phyloP scores from a whole-genome alignment of 2,329 filamentous ascomycete genomes.

The Falciphora oryzae region DNA sequence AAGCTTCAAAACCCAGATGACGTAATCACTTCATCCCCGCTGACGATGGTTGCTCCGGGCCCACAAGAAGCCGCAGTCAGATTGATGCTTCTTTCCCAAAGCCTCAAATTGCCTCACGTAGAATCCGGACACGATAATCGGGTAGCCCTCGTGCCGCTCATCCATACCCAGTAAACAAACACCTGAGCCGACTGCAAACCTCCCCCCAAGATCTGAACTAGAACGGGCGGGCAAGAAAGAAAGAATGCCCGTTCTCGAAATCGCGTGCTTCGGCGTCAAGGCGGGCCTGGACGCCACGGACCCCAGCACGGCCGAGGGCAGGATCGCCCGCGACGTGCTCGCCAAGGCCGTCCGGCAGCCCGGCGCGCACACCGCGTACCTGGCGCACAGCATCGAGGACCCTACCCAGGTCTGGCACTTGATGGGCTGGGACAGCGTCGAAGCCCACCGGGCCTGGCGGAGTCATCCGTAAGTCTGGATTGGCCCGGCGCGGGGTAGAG shows the following conservation, averaged over 20 bases:
- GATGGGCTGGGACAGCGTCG: slow-evolving; percentile 22
- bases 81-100: too few relatives aligned
- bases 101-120: not conserved
- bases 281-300: slow-evolving; percentile 18
- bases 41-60: not conserved
- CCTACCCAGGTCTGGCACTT: slow-evolving; percentile 19
- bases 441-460: slow-evolving; percentile 16
- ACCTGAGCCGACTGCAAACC: not conserved
- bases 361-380: slow-evolving; percentile 18
- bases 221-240: not conserved
- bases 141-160: too few relatives aligned
- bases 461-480: not conserved
- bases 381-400: slow-evolving; percentile 18
- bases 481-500: not conserved
- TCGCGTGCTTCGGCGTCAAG: slow-evolving; percentile 18
- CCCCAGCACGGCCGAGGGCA: slow-evolving; percentile 15
- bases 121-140: too few relatives aligned
- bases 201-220: too few relatives aligned
- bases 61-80: not conserved
- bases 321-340: not conserved
- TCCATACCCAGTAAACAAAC: not conserved
- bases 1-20: not conserved
- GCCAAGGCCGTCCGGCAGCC: slow-evolving; percentile 9
- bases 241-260: slow-evolving; percentile 17
- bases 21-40: not conserved